Conservation (phyloP, 768 basidiomycete species). For the Leccinum ochraceum region DNA sequence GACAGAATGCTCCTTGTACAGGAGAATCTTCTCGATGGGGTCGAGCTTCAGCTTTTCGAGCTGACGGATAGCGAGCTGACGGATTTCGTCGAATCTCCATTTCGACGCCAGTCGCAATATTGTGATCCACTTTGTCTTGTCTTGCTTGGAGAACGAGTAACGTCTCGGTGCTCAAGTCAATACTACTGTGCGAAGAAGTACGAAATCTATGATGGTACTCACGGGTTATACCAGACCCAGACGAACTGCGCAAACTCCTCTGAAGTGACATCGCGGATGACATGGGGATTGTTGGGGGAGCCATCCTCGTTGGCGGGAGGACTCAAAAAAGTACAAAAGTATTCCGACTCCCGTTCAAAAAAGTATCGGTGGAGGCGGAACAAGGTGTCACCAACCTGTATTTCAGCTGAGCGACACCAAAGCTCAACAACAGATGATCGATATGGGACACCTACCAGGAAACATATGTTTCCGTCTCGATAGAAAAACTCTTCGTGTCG, state of each 20-base stretch:
- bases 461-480: constrained; percentile 51
- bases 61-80: constrained; percentile 52
- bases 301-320: constrained; percentile 7
- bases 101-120: constrained; percentile 54
- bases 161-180: constrained; percentile 35
- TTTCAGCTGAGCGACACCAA: background rate
- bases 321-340: constrained; percentile 32
- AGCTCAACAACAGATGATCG: background rate
- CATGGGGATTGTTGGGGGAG: constrained; percentile 2
- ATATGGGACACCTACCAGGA: constrained; percentile 43
- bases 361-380: constrained; percentile 40
- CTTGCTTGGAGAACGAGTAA: constrained; percentile 56
- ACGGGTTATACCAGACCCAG: constrained; percentile 56
- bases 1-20: constrained; percentile 56
- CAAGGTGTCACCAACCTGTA: constrained; percentile 35
- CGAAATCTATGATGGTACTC: background rate
- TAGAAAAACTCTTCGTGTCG: constrained; percentile 48
- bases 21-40: constrained; percentile 52
- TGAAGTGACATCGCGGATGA: constrained; percentile 29
- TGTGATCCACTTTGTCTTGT: constrained; percentile 50
- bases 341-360: constrained; percentile 37
- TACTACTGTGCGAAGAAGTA: background rate
- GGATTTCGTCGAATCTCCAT: constrained; percentile 58
- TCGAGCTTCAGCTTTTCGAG: constrained; percentile 48
- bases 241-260: constrained; percentile 48